Evolutionary conservation across 495 filamentous ascomycete genomes (phyloP).

Genomic region (Neurospora sp.): DNA sequence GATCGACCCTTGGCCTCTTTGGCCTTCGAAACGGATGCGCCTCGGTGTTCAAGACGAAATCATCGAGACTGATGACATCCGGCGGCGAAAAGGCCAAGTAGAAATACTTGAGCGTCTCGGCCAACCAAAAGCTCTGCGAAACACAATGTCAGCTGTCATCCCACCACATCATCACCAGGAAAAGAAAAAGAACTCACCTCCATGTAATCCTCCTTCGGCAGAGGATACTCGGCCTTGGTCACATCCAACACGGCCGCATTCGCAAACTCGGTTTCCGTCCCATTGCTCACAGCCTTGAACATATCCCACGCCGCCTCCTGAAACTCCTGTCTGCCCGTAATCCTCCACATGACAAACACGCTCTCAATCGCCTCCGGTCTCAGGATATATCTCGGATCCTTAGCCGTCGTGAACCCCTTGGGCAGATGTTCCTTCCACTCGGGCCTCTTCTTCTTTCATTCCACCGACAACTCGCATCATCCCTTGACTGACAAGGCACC

Average conservation of each 20-base stretch:
- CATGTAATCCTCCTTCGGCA: constrained; percentile 34
- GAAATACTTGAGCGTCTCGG: constrained; percentile 58
- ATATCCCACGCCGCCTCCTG: constrained; percentile 65
- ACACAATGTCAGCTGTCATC: constrained; percentile 31
- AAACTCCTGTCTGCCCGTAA: constrained; percentile 53
- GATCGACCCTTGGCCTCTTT: not conserved
- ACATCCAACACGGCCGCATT: constrained; percentile 57
- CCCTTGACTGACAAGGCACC: constrained; percentile 50
- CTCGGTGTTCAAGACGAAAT: constrained; percentile 59
- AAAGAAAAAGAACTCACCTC: constrained; percentile 20
- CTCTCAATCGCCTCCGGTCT: constrained; percentile 58
- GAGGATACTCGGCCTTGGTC: constrained; percentile 14
- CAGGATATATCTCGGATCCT: constrained; percentile 34
- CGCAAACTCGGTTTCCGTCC: constrained; percentile 48
- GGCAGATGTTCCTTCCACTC: constrained; percentile 24
- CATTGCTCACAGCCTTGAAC: constrained; percentile 54
- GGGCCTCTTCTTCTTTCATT: constrained; percentile 36
- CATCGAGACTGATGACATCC: constrained; percentile 57
- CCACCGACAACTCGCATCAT: constrained; percentile 53
- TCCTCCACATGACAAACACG: constrained; percentile 61
- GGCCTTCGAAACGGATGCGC: constrained; percentile 40
- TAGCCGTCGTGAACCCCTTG: constrained; percentile 27
- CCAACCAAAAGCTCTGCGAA: constrained; percentile 50
- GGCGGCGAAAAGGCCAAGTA: constrained; percentile 65
- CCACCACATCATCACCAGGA: not conserved